Conservation (phyloP, 768 basidiomycete species). For the Rhizopogon rudus region DNA sequence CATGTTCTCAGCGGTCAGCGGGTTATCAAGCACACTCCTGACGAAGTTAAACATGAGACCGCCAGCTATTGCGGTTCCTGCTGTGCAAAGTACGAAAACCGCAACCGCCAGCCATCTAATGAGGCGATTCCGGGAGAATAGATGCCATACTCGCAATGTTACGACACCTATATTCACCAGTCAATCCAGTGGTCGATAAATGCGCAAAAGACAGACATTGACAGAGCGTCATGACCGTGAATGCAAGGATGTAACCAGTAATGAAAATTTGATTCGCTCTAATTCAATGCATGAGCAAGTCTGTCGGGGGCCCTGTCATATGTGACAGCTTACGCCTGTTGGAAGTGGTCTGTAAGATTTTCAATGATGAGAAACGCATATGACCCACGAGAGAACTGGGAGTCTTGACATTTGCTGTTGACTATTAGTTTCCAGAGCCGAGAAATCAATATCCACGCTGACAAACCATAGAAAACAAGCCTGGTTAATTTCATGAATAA, state of each 20-base stretch:
- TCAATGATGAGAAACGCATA: neutral
- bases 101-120: slow-evolving; percentile 1
- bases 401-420: neutral
- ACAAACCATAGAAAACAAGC: neutral
- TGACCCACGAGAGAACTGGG: neutral
- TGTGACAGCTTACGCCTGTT: neutral
- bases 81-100: neutral
- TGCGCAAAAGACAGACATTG: slow-evolving; percentile 8
- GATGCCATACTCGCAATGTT: slow-evolving; percentile 15
- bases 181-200: neutral
- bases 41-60: neutral
- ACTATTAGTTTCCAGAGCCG: neutral
- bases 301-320: neutral
- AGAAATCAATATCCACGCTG: neutral
- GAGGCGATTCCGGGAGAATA: slow-evolving; percentile 5
- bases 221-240: slow-evolving; percentile 5
- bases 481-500: neutral
- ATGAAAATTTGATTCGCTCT: neutral
- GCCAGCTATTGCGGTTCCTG: neutral
- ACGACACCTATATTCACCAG: slow-evolving; percentile 5
- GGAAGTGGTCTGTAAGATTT: neutral
- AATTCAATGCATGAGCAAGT: neutral
- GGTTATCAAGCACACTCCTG: neutral
- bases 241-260: neutral
- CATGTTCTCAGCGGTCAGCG: neutral